Evolutionary conservation across 192 early-diverging fungal species (phyloP).

Genomic region (Rhizophagus sp.): DNA sequence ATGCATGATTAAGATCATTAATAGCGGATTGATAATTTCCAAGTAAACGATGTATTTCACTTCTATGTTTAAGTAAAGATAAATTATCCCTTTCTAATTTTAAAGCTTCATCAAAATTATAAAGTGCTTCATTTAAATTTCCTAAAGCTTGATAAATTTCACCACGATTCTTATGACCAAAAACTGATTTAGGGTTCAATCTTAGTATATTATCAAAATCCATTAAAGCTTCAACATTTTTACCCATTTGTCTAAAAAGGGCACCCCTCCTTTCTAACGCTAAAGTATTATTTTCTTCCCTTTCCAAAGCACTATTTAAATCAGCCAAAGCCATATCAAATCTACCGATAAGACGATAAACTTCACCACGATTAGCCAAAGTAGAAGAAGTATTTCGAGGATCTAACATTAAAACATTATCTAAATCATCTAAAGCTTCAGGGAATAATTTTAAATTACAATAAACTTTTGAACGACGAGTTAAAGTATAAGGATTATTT

Average conservation of each 20-base stretch:
- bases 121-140: conserved; percentile 2
- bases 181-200: background rate
- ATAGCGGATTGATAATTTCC: background rate
- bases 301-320: conserved; percentile 13
- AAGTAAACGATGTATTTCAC: background rate
- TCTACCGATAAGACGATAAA: conserved; percentile 9
- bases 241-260: background rate
- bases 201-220: conserved; percentile 2
- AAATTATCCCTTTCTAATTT: background rate
- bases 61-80: background rate
- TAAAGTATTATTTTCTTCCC: background rate
- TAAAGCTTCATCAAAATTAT: background rate
- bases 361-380: conserved; percentile 25
- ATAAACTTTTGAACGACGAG: conserved; percentile 8
- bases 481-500: background rate
- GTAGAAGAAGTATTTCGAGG: background rate
- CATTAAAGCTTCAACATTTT: background rate
- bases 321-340: background rate
- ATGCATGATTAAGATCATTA: background rate
- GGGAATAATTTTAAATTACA: background rate
- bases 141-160: background rate
- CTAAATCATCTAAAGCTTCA: conserved; percentile 13
- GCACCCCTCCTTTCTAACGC: conserved; percentile 7
- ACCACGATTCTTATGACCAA: background rate
- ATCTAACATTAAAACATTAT: background rate